Evolutionary conservation across 257 asterid species (phyloP).

Genomic region (Osmanthus fragrans): DNA sequence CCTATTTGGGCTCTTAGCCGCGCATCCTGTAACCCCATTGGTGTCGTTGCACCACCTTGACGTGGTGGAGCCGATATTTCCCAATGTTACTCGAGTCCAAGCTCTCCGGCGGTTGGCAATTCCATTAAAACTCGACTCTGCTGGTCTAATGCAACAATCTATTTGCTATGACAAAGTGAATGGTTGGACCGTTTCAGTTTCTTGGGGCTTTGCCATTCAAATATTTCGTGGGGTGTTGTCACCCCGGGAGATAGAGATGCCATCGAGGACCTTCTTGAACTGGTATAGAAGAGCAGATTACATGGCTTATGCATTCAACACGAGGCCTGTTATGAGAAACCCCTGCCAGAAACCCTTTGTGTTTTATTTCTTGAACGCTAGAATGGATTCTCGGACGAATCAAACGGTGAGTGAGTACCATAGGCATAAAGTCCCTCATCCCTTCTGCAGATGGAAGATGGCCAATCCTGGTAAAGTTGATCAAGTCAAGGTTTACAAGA

Average conservation of each 20-base stretch:
- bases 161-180: constrained; percentile 57
- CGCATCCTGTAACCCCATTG: constrained; percentile 64
- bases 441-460: constrained; percentile 56
- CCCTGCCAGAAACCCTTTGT: constrained; percentile 69
- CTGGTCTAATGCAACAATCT: constrained; percentile 67
- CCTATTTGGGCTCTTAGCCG: constrained; percentile 61
- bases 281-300: constrained; percentile 72
- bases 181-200: constrained; percentile 58
- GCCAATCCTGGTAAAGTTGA: constrained; percentile 41
- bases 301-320: constrained; percentile 67
- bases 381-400: constrained; percentile 32
- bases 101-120: constrained; percentile 40
- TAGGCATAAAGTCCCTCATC: constrained; percentile 41
- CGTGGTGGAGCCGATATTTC: constrained; percentile 69
- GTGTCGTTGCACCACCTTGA: constrained; percentile 67
- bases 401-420: constrained; percentile 43
- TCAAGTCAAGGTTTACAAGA: constrained; percentile 47
- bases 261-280: constrained; percentile 65
- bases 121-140: constrained; percentile 53
- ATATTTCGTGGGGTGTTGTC: constrained; percentile 62
- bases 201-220: constrained; percentile 69
- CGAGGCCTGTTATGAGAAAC: constrained; percentile 61
- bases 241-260: constrained; percentile 73
- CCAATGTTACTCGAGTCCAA: constrained; percentile 39
- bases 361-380: constrained; percentile 43